Base-by-base conservation (phyloP, 2,329 filamentous ascomycete genomes). In the Colletotrichum gloeosporioides region DNA sequence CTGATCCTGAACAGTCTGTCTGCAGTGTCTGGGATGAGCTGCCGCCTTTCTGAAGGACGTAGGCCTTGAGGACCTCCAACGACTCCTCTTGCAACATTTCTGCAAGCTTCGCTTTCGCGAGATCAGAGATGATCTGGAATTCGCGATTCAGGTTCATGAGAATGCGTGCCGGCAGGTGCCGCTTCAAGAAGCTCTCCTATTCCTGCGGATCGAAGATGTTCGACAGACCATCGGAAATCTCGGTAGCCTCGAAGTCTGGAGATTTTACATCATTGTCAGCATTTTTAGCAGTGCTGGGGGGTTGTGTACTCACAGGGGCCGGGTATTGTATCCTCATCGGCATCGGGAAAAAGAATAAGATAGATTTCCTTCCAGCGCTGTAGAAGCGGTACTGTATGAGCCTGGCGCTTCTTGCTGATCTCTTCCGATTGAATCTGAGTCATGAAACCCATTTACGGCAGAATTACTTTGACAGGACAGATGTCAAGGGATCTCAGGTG, bases 281-380 rank as follows among this genome's bases (percentile, higher is more conserved):
- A 6, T 9, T 36, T 13, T 36, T 13, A 15, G 13, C 34, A 7
- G 3, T 4, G 18, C 8, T 8, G 9, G 1, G 22, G 8, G 44
- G 2, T 1, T 22, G 18, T 9, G 16, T 27, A 65, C 34, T 27
- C 25, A 65, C 34, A 65, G 1, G 34, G 62, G 25, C 63, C 53
- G 4, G 63, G 63, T 5, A 66, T 25, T 4, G 22, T 13, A 9
- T 9, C 4, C 6, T 49, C 63, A 5, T 31, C 63, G 1, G 27
- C 25, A 4, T 66, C 27, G 1, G 63, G 63, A 6, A 49, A 66
- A 3, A 66, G 16, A 36, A 31, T 49, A 8, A 31, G 15, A 6
- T 49, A 66, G 4, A 66, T 66, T 8, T 49, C 36, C 25, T 29
- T 66, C 63, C 63, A 66, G 13, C n/a, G 44, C 5, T 49, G 9